A percentile compares a stretch with the other conserved stretches of the same genome.
These are phyloP conservation scores for Begonia masoniana DNA, from an alignment of 306 rosid species.

Conservation along the genomic window DNA sequence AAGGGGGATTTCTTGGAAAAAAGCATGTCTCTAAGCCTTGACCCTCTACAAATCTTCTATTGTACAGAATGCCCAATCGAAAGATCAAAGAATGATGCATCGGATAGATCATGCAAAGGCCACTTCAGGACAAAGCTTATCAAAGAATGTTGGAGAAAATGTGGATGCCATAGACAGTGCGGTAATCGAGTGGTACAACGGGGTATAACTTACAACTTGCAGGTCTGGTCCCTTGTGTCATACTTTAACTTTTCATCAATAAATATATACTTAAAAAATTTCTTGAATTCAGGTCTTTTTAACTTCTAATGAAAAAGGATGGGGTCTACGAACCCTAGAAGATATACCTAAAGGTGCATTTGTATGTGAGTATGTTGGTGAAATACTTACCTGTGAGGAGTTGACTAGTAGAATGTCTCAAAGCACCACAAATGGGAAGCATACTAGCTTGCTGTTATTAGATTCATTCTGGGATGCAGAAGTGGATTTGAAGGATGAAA, in stretches of 20 bases:
- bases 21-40: slow-evolving; percentile 46
- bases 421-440: slow-evolving; percentile 32
- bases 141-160: slow-evolving; percentile 91
- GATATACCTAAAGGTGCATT: slow-evolving; percentile 82
- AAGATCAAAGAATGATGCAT: slow-evolving; percentile 49
- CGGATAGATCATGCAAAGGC: slow-evolving; percentile 86
- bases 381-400: slow-evolving; percentile 59
- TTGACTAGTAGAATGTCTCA: slow-evolving; percentile 40
- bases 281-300: slow-evolving; percentile 51
- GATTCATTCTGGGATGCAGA: slow-evolving; percentile 67
- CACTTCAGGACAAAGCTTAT: slow-evolving; percentile 62
- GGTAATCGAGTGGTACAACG: slow-evolving; percentile 92
- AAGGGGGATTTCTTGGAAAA: slow-evolving; percentile 63
- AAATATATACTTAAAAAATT: slow-evolving; percentile 3
- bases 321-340: slow-evolving; percentile 92
- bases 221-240: slow-evolving; percentile 27
- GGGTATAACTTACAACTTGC: slow-evolving; percentile 72
- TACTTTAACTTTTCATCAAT: background rate
- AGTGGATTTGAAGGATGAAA: slow-evolving; percentile 33
- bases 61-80: slow-evolving; percentile 75
- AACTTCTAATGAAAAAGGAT: slow-evolving; percentile 75
- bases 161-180: slow-evolving; percentile 75
- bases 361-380: slow-evolving; percentile 87
- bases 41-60: slow-evolving; percentile 32
- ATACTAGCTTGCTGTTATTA: slow-evolving; percentile 33